Evolutionary conservation across 2,329 filamentous ascomycete genomes (phyloP), one percentile per base, ranked within the genome.

Genomic region (Aspergillus fumigatus): DNA sequence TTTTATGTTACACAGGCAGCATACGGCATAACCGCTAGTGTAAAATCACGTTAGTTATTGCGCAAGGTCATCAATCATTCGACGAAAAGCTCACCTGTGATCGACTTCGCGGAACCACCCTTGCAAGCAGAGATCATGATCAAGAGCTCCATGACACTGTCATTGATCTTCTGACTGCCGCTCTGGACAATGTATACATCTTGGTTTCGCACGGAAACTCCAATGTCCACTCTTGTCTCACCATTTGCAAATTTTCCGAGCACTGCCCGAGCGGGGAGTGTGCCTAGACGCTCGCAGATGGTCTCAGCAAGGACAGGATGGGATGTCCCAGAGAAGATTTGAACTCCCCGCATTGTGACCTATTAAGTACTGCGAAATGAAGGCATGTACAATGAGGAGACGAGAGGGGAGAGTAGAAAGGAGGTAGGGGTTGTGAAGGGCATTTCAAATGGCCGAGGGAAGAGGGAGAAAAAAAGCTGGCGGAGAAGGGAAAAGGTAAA

Each of bases 91-190:
- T 66, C 81, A 96, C 93, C 93, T 67, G 93, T 97, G 72, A 97
- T 89, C 69, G 94, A 96, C 80, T 92, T 96, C 61, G 94, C 90
- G 54, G 94, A 97, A 64, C 93, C 94, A 70, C 94, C 92, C 77
- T 97, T 97, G 83, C 94, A 99, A 65, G 94, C 94, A 63, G 90
- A 94, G 68, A 97, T 97, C 90, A 99, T 96, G 76, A 99, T 97
- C 71, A 99, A 84, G 71, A 99, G 84, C 82, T 99, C 94, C 92
- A 99, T 97, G 72, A 99, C 92, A 70, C 91, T 95, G 78, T 99
- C 94, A 75, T 99, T 99, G 82, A 97, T 96, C 78, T 89, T 91
- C 71, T 86, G 83, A 77, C 94, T 97, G 63, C 94, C 94, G 61
- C 93, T 97, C 80, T 99, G 94, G 59, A 99, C 89, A 72, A 99